Base-by-base conservation (phyloP, 495 filamentous ascomycete genomes). In the Xylaria scruposa region DNA sequence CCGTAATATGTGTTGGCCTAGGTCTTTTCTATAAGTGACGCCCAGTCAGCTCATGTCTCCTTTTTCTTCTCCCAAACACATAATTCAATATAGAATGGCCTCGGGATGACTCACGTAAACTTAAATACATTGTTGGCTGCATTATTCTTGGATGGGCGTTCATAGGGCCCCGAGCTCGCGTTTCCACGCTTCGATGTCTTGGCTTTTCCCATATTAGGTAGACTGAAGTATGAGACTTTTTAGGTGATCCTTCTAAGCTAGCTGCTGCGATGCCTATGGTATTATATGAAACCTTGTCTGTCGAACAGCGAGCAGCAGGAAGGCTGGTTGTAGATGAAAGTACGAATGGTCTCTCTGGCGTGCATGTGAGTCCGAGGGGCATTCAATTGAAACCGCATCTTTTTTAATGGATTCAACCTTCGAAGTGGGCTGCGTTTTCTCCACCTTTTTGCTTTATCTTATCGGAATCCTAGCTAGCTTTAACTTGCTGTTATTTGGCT, bases 1-100 rank as follows among this genome's bases (percentile, higher is more conserved):
- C 83, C 97, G 97, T 75, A 98, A 87, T 67, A 98, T 93, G 81
- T 98, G 95, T 83, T 98, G 95, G 72, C 95, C 85, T 76, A 92
- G 88, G 68, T 89, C 94, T 81, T 94, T 94, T 89, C 93, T 92
- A 73, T 90, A 90, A 58, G 29, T 15, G 17, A 26, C 0, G 42
- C n/a, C 24, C 4, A 15, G 15, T 68, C 19, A 73, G 67, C 44
- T 5, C n/a, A 31, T 36, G 36, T 26, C 40, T 31, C 1, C 3
- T 31, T 31, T 9, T 33, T 21, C 42, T 24, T 66, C 3, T 29
- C 40, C 3, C 15, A 13, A 42, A 42, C 2, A 26, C 21, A 36
- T 66, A 0, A 3, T n/a, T 9, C 1, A 5, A 10, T n/a, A 36
- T 6, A 15, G 1, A 36, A 31, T 33, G 31, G 53, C 26, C 53